These are phyloP conservation scores for Alternaria sp. DNA, from an alignment of 2,329 filamentous ascomycete genomes.

Conservation along the genomic window DNA sequence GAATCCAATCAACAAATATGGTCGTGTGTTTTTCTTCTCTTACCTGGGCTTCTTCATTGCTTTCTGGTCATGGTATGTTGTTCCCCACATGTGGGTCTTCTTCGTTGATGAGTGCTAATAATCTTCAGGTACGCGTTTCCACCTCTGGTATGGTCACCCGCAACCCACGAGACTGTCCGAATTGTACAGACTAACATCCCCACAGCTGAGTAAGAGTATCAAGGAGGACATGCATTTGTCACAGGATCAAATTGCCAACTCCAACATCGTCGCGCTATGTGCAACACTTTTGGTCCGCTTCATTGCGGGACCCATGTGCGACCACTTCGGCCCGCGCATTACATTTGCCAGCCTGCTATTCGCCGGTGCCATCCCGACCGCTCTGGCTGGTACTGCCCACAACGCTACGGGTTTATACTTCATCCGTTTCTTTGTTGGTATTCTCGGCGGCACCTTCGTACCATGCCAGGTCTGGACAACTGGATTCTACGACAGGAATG, in stretches of 20 bases:
- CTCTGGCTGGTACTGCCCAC: constrained; percentile 77
- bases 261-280: constrained; percentile 81
- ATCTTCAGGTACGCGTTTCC: constrained; percentile 79
- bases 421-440: constrained; percentile 80
- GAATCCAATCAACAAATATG: constrained; percentile 80
- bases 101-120: constrained; percentile 26
- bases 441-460: constrained; percentile 79
- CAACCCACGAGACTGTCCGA: constrained; percentile 5
- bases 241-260: constrained; percentile 77
- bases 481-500: constrained; percentile 90
- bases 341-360: constrained; percentile 83
- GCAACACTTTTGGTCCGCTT: constrained; percentile 72
- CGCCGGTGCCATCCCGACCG: constrained; percentile 78
- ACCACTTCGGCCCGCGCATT: constrained; percentile 78
- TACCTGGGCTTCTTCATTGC: constrained; percentile 87
- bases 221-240: constrained; percentile 77
- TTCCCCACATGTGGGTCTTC: constrained; percentile 5
- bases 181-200: constrained; percentile 52
- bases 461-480: constrained; percentile 93
- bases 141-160: constrained; percentile 65
- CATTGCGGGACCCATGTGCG: constrained; percentile 82
- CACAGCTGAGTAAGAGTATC: constrained; percentile 64
- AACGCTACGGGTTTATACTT: constrained; percentile 71
- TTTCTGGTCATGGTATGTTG: constrained; percentile 76
- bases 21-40: constrained; percentile 87